Percentiles rank a stretch among this genome's conserved stretches.
Evolutionary conservation across 2,329 filamentous ascomycete species (phyloP).

Genomic region (Kalaharituber pfeilii): DNA sequence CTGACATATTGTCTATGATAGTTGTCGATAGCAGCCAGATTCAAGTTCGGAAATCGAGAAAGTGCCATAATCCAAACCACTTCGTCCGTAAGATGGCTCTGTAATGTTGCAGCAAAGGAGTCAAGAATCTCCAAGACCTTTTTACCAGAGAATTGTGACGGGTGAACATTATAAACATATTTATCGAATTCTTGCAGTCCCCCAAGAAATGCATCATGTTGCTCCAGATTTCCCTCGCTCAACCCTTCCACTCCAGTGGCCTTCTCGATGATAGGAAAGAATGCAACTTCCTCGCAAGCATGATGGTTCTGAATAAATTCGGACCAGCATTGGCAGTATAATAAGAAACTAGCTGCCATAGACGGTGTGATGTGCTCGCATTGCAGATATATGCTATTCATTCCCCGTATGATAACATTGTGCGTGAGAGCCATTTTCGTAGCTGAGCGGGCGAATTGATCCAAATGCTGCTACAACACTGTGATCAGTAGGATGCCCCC

Average conservation of each 20-base stretch:
- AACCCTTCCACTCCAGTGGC: slow-evolving; percentile 33
- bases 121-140: slow-evolving; percentile 26
- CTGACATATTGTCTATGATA: slow-evolving; percentile 1
- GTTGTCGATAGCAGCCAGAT: slow-evolving; percentile 14
- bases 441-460: slow-evolving; percentile 41
- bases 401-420: slow-evolving; percentile 45
- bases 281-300: slow-evolving; percentile 40
- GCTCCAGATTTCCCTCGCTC: slow-evolving; percentile 34
- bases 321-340: slow-evolving; percentile 41
- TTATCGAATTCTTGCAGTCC: slow-evolving; percentile 25
- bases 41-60: slow-evolving; percentile 19
- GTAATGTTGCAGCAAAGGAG: slow-evolving; percentile 26
- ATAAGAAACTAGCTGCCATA: slow-evolving; percentile 41
- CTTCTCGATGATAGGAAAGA: slow-evolving; percentile 40
- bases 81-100: slow-evolving; percentile 28
- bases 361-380: slow-evolving; percentile 35
- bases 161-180: slow-evolving; percentile 25
- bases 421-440: slow-evolving; percentile 46
- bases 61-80: slow-evolving; percentile 27
- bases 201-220: slow-evolving; percentile 28
- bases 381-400: slow-evolving; percentile 46
- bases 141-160: slow-evolving; percentile 24
- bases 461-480: slow-evolving; percentile 29
- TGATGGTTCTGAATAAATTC: slow-evolving; percentile 44
- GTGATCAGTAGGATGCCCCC: neutral